Percentiles rank a stretch among this genome's conserved stretches.
phyloP scores from a whole-genome alignment of 805 yeast genomes.

The Teunomyces atbi region DNA sequence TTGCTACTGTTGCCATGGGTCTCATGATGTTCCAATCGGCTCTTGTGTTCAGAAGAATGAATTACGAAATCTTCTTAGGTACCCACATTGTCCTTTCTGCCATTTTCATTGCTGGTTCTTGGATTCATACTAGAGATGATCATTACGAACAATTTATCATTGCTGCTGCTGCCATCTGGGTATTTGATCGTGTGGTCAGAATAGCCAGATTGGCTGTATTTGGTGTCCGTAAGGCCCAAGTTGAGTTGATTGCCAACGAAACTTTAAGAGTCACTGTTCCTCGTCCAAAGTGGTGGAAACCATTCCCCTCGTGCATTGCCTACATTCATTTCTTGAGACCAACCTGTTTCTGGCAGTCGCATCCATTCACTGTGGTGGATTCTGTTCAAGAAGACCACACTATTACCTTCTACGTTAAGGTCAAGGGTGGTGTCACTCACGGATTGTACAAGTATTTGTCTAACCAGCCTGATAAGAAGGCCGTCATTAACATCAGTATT shows the following conservation, averaged over 20 bases:
- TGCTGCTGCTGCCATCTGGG: slow-evolving; percentile 38
- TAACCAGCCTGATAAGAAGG: slow-evolving; percentile 31
- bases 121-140: slow-evolving; percentile 47
- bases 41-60: slow-evolving; percentile 47
- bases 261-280: slow-evolving; percentile 47
- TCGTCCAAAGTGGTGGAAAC: slow-evolving; percentile 49
- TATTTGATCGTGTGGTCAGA: slow-evolving; percentile 34
- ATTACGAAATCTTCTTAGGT: slow-evolving; percentile 51
- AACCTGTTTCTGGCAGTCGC: slow-evolving; percentile 63
- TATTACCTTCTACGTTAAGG: slow-evolving; percentile 26
- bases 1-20: slow-evolving; percentile 33
- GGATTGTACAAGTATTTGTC: slow-evolving; percentile 33
- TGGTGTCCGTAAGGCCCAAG: slow-evolving; percentile 39
- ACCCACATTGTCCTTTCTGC: slow-evolving; percentile 34
- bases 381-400: slow-evolving; percentile 31
- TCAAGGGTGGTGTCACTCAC: slow-evolving; percentile 40
- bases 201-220: slow-evolving; percentile 31
- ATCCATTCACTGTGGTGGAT: slow-evolving; percentile 65
- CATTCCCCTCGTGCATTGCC: slow-evolving; percentile 55
- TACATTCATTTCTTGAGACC: slow-evolving; percentile 57
- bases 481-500: slow-evolving; percentile 28
- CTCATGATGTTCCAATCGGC: slow-evolving; percentile 49
- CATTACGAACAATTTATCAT: slow-evolving; percentile 22
- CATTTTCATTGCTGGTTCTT: slow-evolving; percentile 52
- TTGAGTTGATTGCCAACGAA: slow-evolving; percentile 41